These are phyloP conservation scores for Apophysomyces elegans DNA, from an alignment of 371 early-diverging fungal species.

Conservation along the genomic window DNA sequence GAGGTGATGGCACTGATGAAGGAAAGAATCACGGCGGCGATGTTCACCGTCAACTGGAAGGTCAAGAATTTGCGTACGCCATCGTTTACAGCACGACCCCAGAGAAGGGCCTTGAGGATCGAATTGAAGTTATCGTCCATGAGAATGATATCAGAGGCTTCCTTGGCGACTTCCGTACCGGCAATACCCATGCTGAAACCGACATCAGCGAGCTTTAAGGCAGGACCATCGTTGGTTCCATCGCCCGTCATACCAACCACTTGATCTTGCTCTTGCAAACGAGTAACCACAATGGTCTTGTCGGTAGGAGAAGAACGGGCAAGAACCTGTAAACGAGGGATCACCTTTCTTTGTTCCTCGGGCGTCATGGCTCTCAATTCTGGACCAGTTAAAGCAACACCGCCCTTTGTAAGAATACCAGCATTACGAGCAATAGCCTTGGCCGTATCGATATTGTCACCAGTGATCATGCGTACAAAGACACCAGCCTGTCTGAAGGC, in stretches of 20 bases:
- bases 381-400: constrained; percentile 88
- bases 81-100: constrained; percentile 97
- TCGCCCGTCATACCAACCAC: constrained; percentile 97
- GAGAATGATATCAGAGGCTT: constrained; percentile 92
- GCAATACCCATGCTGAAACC: constrained; percentile 98
- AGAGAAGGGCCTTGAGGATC: constrained; percentile 87
- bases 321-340: constrained; percentile 89
- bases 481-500: constrained; percentile 89
- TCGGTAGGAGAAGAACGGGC: constrained; percentile 94
- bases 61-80: constrained; percentile 94
- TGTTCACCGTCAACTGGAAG: constrained; percentile 96
- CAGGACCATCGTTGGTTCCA: constrained; percentile 98
- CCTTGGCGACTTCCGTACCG: constrained; percentile 97
- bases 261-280: constrained; percentile 86
- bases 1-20: constrained; percentile 90
- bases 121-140: constrained; percentile 96
- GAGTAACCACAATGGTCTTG: constrained; percentile 89
- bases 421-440: constrained; percentile 87
- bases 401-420: constrained; percentile 85
- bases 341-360: constrained; percentile 76
- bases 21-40: constrained; percentile 85
- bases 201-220: constrained; percentile 94
- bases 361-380: constrained; percentile 81
- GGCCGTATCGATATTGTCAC: constrained; percentile 93
- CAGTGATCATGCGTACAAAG: constrained; percentile 96